Conservation (phyloP, 768 basidiomycete genomes). For the Infundibulicybe gibba region DNA sequence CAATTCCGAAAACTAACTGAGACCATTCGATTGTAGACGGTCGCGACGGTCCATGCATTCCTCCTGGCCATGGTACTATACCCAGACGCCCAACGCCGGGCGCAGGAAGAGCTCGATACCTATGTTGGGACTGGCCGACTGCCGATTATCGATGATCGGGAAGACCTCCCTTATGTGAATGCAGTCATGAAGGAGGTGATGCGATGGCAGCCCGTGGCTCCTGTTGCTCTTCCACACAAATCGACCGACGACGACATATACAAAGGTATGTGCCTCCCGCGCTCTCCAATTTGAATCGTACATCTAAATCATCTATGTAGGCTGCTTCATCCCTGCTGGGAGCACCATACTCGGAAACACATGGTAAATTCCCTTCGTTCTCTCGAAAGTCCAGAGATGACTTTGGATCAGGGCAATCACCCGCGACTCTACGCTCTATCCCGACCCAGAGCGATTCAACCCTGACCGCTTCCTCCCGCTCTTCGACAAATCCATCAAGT, state of each 20-base stretch:
- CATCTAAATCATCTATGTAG: background rate
- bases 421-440: background rate
- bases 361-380: background rate
- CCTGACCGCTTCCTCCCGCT: background rate
- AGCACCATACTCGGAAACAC: background rate
- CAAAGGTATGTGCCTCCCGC: background rate
- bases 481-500: background rate
- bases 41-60: background rate
- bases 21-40: background rate
- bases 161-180: background rate
- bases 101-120: background rate
- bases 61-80: background rate
- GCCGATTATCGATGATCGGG: background rate
- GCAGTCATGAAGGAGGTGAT: background rate
- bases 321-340: background rate
- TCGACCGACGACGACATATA: background rate
- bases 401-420: background rate
- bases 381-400: background rate
- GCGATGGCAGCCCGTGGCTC: background rate
- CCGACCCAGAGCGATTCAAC: background rate
- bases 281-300: background rate
- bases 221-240: background rate
- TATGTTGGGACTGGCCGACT: background rate
- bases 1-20: background rate
- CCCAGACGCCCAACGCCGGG: background rate